Evolutionary conservation across 805 yeast genomes (phyloP), one percentile per base, ranked within the genome.

Genomic region (Scheffersomyces lignosus): DNA sequence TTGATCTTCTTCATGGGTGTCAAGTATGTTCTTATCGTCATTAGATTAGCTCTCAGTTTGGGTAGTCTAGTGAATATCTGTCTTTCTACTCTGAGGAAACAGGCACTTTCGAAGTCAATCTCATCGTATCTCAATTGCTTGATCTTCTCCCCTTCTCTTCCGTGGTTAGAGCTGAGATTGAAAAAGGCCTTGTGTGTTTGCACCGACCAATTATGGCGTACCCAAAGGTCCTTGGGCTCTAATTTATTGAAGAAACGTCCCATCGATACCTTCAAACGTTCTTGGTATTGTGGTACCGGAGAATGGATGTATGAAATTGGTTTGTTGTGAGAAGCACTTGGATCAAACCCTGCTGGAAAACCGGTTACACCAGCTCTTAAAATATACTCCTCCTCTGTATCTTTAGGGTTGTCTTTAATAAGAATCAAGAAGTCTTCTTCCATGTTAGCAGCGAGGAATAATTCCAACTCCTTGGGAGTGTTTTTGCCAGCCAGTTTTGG

Each of bases 271-370:
- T 76, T 72, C 29, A 85, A 63, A 44, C 78, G 72, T 15, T 72
- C 60, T 35, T 65, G 56, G 49, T 85, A 85, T 41, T 75, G 76
- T 0, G 93, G 95, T 2, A 85, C 90, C 0, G 90, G 90, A 2
- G 62, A 72, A 52, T 85, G 95, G 41, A 85, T 75, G 31, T 55
- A 62, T 0, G 85, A 75, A 27, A 85, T 58, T 2, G 83, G 79
- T 47, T 67, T 58, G 49, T 79, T 64, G 43, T 76, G 68, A 44
- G 76, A 72, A 7, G 53, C 60, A 4, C 69, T 58, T 4, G 91
- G 90, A 50, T 79, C 78, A 57, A 85, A 85, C 2, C 91, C 91
- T 1, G 83, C 78, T 1, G 91, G 87, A 47, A 81, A 82, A 5
- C 80, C 78, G 16, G 80, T 72, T 3, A 74, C 62, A 5, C 80